Percentiles rank a stretch among this genome's conserved stretches.
Evolutionary conservation across 163 green algal genomes (phyloP).

Genomic region (Scenedesmus sp.): DNA sequence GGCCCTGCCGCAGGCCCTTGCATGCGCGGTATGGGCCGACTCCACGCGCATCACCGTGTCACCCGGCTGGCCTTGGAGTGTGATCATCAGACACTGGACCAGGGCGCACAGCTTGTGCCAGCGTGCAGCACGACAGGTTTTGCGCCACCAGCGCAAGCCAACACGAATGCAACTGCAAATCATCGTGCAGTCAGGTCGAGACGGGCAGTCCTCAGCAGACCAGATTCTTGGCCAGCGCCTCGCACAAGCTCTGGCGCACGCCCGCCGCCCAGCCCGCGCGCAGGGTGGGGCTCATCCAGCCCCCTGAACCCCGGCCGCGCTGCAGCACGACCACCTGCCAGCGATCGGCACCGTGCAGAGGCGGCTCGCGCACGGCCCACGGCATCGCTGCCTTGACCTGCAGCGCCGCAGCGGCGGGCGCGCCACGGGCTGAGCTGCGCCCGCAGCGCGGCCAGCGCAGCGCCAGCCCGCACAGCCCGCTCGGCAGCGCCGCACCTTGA

Average conservation of each 20-base stretch:
- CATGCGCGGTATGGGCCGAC: too few relatives aligned
- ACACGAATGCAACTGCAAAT: too few relatives aligned
- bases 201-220: too few relatives aligned
- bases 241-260: not conserved
- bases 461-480: not conserved
- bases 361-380: conserved; percentile 1
- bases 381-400: conserved; percentile 6
- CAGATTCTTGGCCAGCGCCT: not conserved
- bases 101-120: too few relatives aligned
- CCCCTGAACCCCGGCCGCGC: not conserved
- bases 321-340: conserved; percentile 1
- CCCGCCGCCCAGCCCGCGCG: not conserved
- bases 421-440: not conserved
- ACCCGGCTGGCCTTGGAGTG: too few relatives aligned
- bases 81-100: too few relatives aligned
- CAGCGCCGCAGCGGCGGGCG: not conserved
- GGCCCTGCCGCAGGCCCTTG: too few relatives aligned
- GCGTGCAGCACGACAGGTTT: too few relatives aligned
- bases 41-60: too few relatives aligned
- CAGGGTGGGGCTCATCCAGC: conserved; percentile 13
- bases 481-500: not conserved
- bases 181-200: too few relatives aligned
- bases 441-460: not conserved
- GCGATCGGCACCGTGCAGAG: not conserved
- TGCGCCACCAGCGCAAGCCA: too few relatives aligned